phyloP scores from a whole-genome alignment of 345 rosid genomes.

The Heritiera fomes region DNA sequence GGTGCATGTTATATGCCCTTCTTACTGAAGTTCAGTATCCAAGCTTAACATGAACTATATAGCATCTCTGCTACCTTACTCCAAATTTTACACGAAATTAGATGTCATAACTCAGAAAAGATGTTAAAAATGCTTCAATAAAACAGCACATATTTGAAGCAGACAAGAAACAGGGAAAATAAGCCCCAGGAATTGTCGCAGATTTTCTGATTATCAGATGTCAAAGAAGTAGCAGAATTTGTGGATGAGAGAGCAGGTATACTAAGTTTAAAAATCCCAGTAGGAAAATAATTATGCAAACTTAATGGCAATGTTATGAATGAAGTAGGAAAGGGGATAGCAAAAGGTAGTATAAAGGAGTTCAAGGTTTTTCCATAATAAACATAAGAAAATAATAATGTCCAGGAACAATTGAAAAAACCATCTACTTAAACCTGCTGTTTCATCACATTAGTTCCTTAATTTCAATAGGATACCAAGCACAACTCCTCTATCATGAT shows the following conservation, averaged over 20 bases:
- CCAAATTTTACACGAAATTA: not conserved
- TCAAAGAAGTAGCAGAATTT: not conserved
- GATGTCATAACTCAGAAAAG: not conserved
- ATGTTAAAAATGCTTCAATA: no score
- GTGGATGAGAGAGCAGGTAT: not conserved
- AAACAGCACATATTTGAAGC: not conserved
- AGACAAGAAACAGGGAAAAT: conserved; percentile 1
- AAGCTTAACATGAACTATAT: not conserved
- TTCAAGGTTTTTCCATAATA: not conserved
- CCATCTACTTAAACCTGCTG: not conserved
- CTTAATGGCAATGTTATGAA: not conserved
- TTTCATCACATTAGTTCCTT: not conserved
- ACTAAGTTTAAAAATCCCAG: not conserved
- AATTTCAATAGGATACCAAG: conserved; percentile 8
- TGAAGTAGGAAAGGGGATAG: not conserved
- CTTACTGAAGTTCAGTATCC: not conserved
- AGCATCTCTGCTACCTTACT: not conserved
- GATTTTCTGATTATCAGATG: not conserved
- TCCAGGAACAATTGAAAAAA: not conserved
- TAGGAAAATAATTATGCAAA: not conserved
- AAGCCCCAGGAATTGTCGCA: not conserved
- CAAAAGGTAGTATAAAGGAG: not conserved
- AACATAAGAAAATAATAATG: not conserved
- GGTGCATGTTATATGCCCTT: not conserved
- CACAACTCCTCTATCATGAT: not conserved